Conservation (phyloP, 495 filamentous ascomycete species). For the Aspergillus affinis region DNA sequence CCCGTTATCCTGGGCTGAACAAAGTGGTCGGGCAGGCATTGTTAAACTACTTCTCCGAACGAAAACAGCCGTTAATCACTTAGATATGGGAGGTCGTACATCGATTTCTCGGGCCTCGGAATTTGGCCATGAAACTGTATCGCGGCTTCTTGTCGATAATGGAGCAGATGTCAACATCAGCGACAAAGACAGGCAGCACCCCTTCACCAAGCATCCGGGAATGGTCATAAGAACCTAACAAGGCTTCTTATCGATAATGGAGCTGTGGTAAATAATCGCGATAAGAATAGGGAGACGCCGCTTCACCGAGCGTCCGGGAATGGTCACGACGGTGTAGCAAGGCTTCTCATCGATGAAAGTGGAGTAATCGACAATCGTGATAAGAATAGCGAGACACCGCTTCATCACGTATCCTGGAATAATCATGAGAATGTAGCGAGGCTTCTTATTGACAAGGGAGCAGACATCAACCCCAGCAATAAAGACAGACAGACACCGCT, state of each 20-base stretch:
- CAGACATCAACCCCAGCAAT: no score
- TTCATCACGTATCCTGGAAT: conserved; percentile 6
- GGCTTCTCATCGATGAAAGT: conserved; percentile 16
- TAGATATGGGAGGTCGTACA: no score
- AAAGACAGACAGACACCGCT: no score
- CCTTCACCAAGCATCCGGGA: conserved; percentile 8
- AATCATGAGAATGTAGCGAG: conserved; percentile 3
- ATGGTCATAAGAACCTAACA: conserved; percentile 4
- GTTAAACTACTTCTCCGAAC: no score
- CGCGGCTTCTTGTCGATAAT: conserved; percentile 12
- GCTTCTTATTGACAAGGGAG: background rate
- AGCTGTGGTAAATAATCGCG: no score
- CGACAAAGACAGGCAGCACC: background rate
- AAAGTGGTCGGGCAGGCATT: conserved; percentile 14
- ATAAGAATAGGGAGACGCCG: no score
- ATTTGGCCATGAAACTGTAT: no score
- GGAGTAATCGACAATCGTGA: background rate
- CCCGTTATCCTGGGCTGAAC: conserved; percentile 25
- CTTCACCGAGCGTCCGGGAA: no score
- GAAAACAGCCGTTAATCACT: no score
- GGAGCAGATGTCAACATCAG: background rate
- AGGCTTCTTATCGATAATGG: background rate
- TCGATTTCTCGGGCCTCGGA: no score
- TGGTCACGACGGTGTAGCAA: no score
- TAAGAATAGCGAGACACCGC: conserved; percentile 3